A percentile compares a stretch with the other conserved stretches of the same genome.
Evolutionary conservation across 805 yeast genomes (phyloP).

Genomic region (Ogataea pilisensis): DNA sequence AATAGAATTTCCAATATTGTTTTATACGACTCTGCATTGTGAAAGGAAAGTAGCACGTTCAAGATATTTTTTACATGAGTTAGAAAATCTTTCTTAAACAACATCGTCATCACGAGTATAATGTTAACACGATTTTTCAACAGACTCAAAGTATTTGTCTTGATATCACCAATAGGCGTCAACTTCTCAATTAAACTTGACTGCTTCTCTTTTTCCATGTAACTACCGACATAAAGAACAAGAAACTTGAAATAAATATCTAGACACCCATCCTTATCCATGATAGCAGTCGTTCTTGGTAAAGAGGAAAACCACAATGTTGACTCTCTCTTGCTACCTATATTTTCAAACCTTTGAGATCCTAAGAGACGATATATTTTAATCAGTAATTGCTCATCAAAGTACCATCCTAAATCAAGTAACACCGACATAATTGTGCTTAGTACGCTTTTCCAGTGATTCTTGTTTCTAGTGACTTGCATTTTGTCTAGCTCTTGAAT

Average conservation of each 20-base stretch:
- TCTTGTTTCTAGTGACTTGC: background rate
- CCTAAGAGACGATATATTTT: conserved; percentile 26
- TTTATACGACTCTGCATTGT: conserved; percentile 9
- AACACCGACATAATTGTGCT: conserved; percentile 18
- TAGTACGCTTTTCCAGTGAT: conserved; percentile 16
- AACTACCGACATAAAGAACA: conserved; percentile 18
- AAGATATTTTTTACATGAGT: conserved; percentile 21
- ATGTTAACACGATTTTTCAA: conserved; percentile 29
- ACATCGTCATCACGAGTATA: conserved; percentile 25
- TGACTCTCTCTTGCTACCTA: conserved; percentile 13
- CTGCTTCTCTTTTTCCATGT: conserved; percentile 13
- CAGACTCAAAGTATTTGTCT: conserved; percentile 20
- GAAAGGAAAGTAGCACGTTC: conserved; percentile 12
- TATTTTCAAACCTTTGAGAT: conserved; percentile 25
- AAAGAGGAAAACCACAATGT: conserved; percentile 11
- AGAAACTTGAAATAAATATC: conserved; percentile 30
- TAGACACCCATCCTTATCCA: conserved; percentile 26
- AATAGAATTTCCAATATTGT: conserved; percentile 12
- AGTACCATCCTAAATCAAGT: conserved; percentile 24
- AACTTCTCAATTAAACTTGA: conserved; percentile 29
- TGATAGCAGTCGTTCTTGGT: conserved; percentile 10
- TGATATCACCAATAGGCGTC: conserved; percentile 30
- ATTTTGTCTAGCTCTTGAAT: conserved; percentile 18
- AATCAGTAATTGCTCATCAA: conserved; percentile 29
- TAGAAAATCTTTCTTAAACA: conserved; percentile 27